These are phyloP conservation scores for Boletus vermiculosoides DNA, from an alignment of 768 basidiomycete genomes.

Conservation along the genomic window DNA sequence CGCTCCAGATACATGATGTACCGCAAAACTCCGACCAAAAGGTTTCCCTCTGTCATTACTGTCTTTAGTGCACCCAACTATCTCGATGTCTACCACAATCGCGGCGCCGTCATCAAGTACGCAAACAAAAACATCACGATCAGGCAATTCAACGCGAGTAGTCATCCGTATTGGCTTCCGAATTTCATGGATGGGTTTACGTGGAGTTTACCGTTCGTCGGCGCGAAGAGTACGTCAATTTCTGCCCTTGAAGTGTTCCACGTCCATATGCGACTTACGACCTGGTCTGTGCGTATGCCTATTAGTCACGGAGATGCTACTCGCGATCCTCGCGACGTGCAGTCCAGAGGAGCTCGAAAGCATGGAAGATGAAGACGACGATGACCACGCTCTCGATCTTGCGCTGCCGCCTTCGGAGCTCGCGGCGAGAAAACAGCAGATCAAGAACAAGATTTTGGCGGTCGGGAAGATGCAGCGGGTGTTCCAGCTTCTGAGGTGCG, in stretches of 20 bases:
- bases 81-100: constrained; percentile 96
- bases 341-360: constrained; percentile 88
- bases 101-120: constrained; percentile 96
- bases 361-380: constrained; percentile 47
- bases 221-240: constrained; percentile 82
- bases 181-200: constrained; percentile 99
- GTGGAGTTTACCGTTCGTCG: constrained; percentile 97
- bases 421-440: constrained; percentile 63
- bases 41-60: constrained; percentile 96
- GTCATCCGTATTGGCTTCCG: constrained; percentile 93
- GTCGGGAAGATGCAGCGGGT: constrained; percentile 90
- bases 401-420: constrained; percentile 41
- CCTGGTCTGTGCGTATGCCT: not conserved
- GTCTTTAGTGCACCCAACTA: constrained; percentile 99
- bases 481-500: constrained; percentile 85
- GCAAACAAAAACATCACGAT: constrained; percentile 97
- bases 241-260: not conserved
- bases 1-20: constrained; percentile 81
- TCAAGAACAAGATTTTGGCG: constrained; percentile 92
- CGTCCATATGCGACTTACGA: not conserved
- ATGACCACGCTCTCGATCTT: constrained; percentile 27
- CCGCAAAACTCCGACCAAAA: constrained; percentile 90
- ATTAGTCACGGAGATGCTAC: constrained; percentile 94
- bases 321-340: constrained; percentile 92
- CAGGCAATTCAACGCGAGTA: constrained; percentile 75